Evolutionary conservation across 345 rosid species (phyloP).

Genomic region (Xanthoceras sorbifolium): DNA sequence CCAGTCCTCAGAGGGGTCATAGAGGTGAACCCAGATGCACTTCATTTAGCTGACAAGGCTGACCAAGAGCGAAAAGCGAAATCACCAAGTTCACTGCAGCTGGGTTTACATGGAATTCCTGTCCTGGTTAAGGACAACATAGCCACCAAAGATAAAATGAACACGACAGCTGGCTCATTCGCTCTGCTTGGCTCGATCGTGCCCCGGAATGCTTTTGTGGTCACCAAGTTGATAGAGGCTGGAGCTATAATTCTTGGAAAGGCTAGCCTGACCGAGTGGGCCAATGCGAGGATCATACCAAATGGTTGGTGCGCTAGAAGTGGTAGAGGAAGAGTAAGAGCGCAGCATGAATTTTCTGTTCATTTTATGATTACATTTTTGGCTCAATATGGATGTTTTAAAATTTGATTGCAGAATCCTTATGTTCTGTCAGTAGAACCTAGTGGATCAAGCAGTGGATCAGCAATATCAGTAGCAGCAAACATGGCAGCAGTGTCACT

Average conservation of each 20-base stretch:
- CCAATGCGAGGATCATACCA: conserved; percentile 14
- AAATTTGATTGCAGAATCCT: conserved; percentile 21
- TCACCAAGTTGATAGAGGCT: conserved; percentile 35
- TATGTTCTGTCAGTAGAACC: conserved; percentile 24
- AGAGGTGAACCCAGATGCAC: conserved; percentile 22
- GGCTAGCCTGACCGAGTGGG: conserved; percentile 40
- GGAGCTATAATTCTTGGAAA: conserved; percentile 48
- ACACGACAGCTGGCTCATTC: conserved; percentile 38
- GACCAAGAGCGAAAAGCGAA: not conserved
- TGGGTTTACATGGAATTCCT: conserved; percentile 42
- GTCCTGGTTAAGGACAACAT: conserved; percentile 46
- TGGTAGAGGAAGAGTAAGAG: conserved; percentile 36
- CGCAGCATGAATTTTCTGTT: not conserved
- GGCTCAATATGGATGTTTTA: not conserved
- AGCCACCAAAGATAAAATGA: conserved; percentile 31
- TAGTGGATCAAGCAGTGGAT: conserved; percentile 33
- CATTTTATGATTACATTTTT: not conserved
- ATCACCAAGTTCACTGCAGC: not conserved
- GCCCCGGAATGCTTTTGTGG: conserved; percentile 39
- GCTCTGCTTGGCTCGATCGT: conserved; percentile 41
- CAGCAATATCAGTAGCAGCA: conserved; percentile 35
- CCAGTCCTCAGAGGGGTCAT: conserved; percentile 9
- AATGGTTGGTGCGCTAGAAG: conserved; percentile 43
- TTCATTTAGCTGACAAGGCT: conserved; percentile 17
- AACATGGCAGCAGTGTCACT: conserved; percentile 34